Conservation (phyloP, 192 early-diverging fungal species). For the Entophlyctis luteolus region DNA sequence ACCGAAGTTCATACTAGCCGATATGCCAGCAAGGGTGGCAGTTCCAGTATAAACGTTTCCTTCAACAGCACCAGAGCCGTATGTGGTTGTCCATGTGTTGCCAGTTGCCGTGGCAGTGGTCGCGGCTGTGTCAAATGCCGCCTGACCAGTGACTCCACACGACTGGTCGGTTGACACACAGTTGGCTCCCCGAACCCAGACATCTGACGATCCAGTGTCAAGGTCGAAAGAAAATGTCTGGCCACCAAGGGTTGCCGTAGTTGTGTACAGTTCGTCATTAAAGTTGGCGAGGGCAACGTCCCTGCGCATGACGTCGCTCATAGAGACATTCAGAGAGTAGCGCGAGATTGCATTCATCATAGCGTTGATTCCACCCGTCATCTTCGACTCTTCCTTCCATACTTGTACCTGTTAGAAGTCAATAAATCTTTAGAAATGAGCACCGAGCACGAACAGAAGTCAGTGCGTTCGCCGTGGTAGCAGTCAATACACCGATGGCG, state of each 20-base stretch:
- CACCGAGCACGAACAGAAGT: no score
- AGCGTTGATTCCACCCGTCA: background rate
- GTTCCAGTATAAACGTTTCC: slow-evolving; percentile 23
- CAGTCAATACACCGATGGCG: no score
- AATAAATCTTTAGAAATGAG: no score
- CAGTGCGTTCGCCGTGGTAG: no score
- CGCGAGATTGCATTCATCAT: background rate
- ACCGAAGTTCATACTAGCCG: slow-evolving; percentile 11
- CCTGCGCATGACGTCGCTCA: background rate
- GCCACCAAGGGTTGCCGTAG: slow-evolving; percentile 12
- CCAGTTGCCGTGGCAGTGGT: background rate
- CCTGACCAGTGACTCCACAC: slow-evolving; percentile 15
- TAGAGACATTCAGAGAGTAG: background rate
- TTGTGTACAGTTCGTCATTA: slow-evolving; percentile 22
- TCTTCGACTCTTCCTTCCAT: background rate
- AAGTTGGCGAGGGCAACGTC: slow-evolving; percentile 9
- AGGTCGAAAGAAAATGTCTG: slow-evolving; percentile 30
- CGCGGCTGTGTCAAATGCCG: background rate
- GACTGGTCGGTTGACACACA: slow-evolving; percentile 31
- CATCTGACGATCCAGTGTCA: slow-evolving; percentile 36
- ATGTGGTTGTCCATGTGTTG: background rate
- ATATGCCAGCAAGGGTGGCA: slow-evolving; percentile 25
- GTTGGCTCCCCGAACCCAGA: slow-evolving; percentile 32
- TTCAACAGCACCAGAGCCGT: slow-evolving; percentile 26
- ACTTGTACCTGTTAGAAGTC: background rate